These are phyloP conservation scores for Fusarium aywerte DNA, from an alignment of 2,329 filamentous ascomycete genomes.

Conservation along the genomic window DNA sequence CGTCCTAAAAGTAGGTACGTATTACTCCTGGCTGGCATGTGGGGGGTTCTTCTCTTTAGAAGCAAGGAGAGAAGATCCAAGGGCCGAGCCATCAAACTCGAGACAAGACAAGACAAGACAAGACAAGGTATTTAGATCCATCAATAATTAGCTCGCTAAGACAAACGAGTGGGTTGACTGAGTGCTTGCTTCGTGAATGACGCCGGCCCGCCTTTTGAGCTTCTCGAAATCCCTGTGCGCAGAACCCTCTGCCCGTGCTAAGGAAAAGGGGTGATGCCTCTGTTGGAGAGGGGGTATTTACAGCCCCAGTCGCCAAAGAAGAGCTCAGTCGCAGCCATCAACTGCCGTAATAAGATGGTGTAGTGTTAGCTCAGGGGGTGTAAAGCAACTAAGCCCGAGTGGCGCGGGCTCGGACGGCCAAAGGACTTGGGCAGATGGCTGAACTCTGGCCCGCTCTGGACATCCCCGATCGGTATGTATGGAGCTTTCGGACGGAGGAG, in stretches of 20 bases:
- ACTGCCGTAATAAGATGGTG: constrained; percentile 7
- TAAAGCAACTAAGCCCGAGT: constrained; percentile 19
- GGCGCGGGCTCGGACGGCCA: constrained; percentile 37
- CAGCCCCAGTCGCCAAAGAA: constrained; percentile 1
- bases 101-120: constrained; percentile 20
- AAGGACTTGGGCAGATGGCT: constrained; percentile 38
- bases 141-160: constrained; percentile 22
- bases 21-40: constrained; percentile 33
- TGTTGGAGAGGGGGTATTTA: constrained; percentile 21
- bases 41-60: constrained; percentile 19
- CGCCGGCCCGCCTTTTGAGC: constrained; percentile 36
- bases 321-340: constrained; percentile 18
- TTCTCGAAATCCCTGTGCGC: constrained; percentile 31
- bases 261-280: constrained; percentile 3
- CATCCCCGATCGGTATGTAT: constrained; percentile 47
- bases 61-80: constrained; percentile 15
- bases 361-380: constrained; percentile 25
- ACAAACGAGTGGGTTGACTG: constrained; percentile 17
- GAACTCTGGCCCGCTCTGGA: constrained; percentile 45
- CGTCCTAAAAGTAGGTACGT: not conserved
- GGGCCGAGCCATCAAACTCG: constrained; percentile 25
- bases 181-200: constrained; percentile 39
- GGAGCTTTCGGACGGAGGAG: constrained; percentile 45
- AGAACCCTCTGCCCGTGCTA: constrained; percentile 13
- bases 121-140: constrained; percentile 30